These are phyloP conservation scores for Ambrosia artemisiifolia DNA, from an alignment of 129 eudicot genomes.

Conservation along the genomic window DNA sequence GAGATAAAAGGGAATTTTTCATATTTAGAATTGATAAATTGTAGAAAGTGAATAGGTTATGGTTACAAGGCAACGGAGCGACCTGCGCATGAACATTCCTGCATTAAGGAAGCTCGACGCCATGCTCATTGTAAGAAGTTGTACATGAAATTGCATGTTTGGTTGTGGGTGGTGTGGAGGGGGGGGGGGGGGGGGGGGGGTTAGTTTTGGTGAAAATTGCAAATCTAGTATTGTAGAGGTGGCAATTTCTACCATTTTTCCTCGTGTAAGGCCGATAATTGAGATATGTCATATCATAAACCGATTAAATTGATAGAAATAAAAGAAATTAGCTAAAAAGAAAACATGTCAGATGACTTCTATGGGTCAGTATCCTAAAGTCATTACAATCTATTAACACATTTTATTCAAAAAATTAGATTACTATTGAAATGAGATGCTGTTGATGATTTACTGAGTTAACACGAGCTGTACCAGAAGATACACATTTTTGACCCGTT, in stretches of 20 bases:
- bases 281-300: too few relatives aligned
- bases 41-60: constrained; percentile 47
- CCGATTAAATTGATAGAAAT: background rate
- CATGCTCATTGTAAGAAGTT: constrained; percentile 80
- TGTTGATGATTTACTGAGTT: too few relatives aligned
- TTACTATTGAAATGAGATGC: too few relatives aligned
- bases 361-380: background rate
- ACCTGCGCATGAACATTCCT: constrained; percentile 75
- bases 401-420: too few relatives aligned
- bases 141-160: background rate
- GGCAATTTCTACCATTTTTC: background rate
- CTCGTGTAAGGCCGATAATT: background rate
- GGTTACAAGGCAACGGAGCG: constrained; percentile 70
- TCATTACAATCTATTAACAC: background rate
- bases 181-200: too few relatives aligned
- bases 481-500: background rate
- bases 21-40: constrained; percentile 8
- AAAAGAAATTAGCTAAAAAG: background rate
- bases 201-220: too few relatives aligned
- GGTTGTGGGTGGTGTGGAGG: background rate
- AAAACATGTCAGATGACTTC: background rate
- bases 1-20: background rate
- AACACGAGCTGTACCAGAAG: background rate
- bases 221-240: background rate
- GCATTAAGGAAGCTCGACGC: constrained; percentile 77